Evolutionary conservation across 2,329 filamentous ascomycete genomes (phyloP), one percentile per base, ranked within the genome.

Genomic region (Colletotrichum paranaense): DNA sequence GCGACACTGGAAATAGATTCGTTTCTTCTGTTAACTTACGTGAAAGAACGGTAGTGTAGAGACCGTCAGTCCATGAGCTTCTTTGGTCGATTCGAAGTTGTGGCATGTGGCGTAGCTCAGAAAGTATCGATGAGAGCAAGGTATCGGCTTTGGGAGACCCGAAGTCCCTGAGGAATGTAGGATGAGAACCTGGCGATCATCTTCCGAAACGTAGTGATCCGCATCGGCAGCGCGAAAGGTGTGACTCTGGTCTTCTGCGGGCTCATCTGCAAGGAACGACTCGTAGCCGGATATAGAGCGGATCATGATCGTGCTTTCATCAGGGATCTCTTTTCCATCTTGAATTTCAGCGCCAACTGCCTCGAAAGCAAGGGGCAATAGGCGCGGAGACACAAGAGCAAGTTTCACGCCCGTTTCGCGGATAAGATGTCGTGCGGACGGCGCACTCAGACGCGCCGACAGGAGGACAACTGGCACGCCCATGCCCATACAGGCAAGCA

Each of bases 121-220:
- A 1, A 80, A 56, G 52, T 80, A 78, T 38, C 78, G 76, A 38
- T 82, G 80, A 2, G 78, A 75, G 12, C 80, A 75, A 16, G 74
- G 75, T 52, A 82, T 82, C 5, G 81, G 80, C 65, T 83, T 83
- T 11, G 82, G 81, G 14, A 81, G 67, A 38, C 81, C 81, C 1
- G 81, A 83, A 5, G 80, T 82, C 0, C 81, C 81, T 0, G 81
- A 82, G 4, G 80, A 81, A 68, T 82, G 81, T 5, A 82, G 75
- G 28, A 82, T 42, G 38, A 42, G 14, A 42, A 42, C 38, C 16
- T 42, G 38, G 38, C 38, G 38, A 16, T 42, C 38, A 42, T 42
- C 38, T 19, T 42, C 38, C 14, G 14, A 42, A 42, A 42, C 14
- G 38, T 42, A 42, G 14, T 42, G 38, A 42, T 42, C 12, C 38